phyloP scores from a whole-genome alignment of 129 eudicot genomes.

The Helianthus tuberosus region DNA sequence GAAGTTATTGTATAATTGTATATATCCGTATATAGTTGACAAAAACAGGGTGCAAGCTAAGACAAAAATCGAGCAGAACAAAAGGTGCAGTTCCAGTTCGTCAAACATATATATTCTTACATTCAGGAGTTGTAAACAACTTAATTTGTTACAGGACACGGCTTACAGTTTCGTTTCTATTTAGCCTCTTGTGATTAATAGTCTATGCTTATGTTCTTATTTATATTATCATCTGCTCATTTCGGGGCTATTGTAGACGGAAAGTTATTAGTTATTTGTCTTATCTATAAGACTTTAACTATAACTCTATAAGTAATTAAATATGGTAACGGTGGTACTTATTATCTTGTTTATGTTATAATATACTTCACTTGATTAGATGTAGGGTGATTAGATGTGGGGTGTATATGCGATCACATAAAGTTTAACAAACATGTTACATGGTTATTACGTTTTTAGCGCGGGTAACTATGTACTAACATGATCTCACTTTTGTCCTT shows the following conservation, averaged over 20 bases:
- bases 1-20: neutral
- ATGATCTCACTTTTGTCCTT: constrained; percentile 13
- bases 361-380: neutral
- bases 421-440: no score
- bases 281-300: neutral
- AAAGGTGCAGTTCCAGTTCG: constrained; percentile 1
- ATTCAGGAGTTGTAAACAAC: neutral
- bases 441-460: neutral
- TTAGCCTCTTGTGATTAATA: neutral
- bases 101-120: neutral
- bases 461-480: neutral
- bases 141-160: neutral
- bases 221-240: neutral
- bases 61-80: neutral
- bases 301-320: neutral
- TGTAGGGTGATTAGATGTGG: neutral
- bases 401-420: neutral
- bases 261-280: neutral
- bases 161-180: neutral
- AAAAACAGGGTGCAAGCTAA: neutral
- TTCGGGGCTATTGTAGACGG: no score
- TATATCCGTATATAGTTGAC: neutral
- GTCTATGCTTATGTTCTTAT: neutral
- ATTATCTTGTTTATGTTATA: constrained; percentile 10
- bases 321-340: neutral